Base-by-base conservation (phyloP, 2,329 filamentous ascomycete genomes). In the Verticillium dahliae region DNA sequence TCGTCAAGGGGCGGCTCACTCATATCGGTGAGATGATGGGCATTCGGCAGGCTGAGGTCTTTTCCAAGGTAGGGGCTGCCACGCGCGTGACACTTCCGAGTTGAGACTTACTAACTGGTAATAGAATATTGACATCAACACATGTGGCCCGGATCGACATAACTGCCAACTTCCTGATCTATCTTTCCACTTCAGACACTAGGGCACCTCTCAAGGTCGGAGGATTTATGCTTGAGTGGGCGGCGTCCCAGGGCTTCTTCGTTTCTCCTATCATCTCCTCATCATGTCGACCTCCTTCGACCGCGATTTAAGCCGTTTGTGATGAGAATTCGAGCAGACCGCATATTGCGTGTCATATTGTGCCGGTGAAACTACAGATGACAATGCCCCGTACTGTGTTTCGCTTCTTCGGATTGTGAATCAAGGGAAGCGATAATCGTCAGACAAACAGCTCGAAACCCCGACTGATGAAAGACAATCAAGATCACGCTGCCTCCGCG, bases 41-140 rank as follows among this genome's bases (percentile, higher is more conserved):
- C 0, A 68, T 69, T 35, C 66, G 65, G 10, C 67, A 69, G 45
- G 67, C 67, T 1, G 67, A 68, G 13, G 61, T 65, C n/a, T 67
- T 69, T 45, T 65, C 67, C 4, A 67, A 63, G 61, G 67, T 65
- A 11, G 55, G 45, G 11, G 39, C 39, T 6, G 6, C n/a, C 15
- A 9, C 15, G 14, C 7, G 27, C 15, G 39, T 27, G 10, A 1
- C 22, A 18, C 18, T 11, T 10, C 13, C 7, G n/a, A 18, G 14
- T 27, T n/a, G 22, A 52, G n/a, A 9, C 4, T 18, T 22, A 18
- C 45, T 52, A 22, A 52, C 45, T 22, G 3, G 11, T 10, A 3
- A 13, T 10, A 52, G 45, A 27, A 52, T 10, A 52, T 52, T 13
- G 45, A 22, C 9, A 11, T 52, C 2, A 27, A 52, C 13, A 34